These are phyloP conservation scores for Porphyrellus cyaneotinctus DNA, from an alignment of 768 basidiomycete genomes.

Conservation along the genomic window DNA sequence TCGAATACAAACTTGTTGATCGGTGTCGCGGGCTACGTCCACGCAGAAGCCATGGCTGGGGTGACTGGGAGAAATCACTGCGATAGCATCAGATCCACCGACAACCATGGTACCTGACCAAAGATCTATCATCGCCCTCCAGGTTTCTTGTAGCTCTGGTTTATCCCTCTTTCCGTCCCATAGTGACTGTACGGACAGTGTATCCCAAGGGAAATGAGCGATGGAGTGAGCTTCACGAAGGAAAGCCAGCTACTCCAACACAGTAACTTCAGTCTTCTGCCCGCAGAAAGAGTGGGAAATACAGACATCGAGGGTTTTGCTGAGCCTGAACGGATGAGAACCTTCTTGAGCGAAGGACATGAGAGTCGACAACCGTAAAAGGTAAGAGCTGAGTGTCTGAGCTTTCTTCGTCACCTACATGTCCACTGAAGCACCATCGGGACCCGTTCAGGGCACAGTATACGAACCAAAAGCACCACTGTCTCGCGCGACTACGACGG, in stretches of 20 bases:
- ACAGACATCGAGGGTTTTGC: constrained; percentile 44
- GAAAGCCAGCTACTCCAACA: constrained; percentile 30
- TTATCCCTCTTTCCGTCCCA: constrained; percentile 35
- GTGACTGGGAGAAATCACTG: constrained; percentile 33
- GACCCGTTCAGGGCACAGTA: constrained; percentile 14
- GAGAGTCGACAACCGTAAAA: neutral
- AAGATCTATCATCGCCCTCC: constrained; percentile 43
- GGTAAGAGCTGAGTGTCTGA: too few species aligned
- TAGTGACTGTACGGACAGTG: constrained; percentile 35
- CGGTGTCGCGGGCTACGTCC: constrained; percentile 30
- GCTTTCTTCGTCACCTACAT: constrained; percentile 19
- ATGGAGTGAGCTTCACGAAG: constrained; percentile 33
- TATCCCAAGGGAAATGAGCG: constrained; percentile 44
- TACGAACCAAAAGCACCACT: constrained; percentile 54
- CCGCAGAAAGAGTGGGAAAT: constrained; percentile 6
- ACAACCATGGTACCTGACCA: constrained; percentile 54
- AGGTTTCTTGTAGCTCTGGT: constrained; percentile 33
- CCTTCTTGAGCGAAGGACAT: constrained; percentile 8
- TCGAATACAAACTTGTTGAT: constrained; percentile 14
- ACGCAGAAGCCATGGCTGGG: constrained; percentile 28
- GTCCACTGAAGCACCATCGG: constrained; percentile 18
- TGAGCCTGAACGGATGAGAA: constrained; percentile 39
- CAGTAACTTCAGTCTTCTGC: constrained; percentile 8
- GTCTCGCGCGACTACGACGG: constrained; percentile 51
- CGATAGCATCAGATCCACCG: constrained; percentile 36